Evolutionary conservation across 176 grass and related monocot species (phyloP).

Genomic region (Themeda triandra): DNA sequence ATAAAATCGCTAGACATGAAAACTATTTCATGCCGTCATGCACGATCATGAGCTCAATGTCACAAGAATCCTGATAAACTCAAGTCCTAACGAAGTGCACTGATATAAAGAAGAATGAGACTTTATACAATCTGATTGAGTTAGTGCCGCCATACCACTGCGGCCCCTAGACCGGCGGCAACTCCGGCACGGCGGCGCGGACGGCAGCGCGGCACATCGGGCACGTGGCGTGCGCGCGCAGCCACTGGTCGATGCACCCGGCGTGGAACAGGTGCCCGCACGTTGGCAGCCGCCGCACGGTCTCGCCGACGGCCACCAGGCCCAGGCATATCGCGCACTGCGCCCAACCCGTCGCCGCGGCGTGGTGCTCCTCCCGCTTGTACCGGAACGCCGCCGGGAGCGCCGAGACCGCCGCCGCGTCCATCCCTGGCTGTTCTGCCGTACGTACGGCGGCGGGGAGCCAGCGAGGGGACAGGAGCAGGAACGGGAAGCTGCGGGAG

Average conservation of each 20-base stretch:
- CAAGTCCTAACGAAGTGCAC: background rate
- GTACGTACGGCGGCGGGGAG: background rate
- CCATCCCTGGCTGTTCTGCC: background rate
- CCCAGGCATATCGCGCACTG: slow-evolving; percentile 53
- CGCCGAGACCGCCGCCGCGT: slow-evolving; percentile 15
- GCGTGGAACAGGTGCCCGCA: slow-evolving; percentile 55
- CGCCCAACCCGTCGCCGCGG: background rate
- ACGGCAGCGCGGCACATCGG: slow-evolving; percentile 42
- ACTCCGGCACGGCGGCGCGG: background rate
- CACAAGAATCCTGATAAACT: background rate
- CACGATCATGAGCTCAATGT: background rate
- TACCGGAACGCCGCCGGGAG: slow-evolving; percentile 22
- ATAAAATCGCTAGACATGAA: background rate
- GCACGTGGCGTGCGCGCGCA: slow-evolving; percentile 40
- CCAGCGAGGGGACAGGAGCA: background rate
- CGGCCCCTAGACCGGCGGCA: slow-evolving; percentile 1
- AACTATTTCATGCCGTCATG: background rate
- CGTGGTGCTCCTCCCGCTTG: background rate
- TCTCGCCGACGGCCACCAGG: slow-evolving; percentile 25
- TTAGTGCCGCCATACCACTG: background rate
- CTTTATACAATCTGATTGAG: background rate
- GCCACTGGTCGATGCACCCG: slow-evolving; percentile 51
- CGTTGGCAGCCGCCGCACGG: slow-evolving; percentile 25
- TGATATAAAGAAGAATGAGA: background rate
- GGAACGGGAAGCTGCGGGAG: slow-evolving; percentile 28